Conservation (phyloP, 805 yeast species). For the Schwanniomyces occidentalis region DNA sequence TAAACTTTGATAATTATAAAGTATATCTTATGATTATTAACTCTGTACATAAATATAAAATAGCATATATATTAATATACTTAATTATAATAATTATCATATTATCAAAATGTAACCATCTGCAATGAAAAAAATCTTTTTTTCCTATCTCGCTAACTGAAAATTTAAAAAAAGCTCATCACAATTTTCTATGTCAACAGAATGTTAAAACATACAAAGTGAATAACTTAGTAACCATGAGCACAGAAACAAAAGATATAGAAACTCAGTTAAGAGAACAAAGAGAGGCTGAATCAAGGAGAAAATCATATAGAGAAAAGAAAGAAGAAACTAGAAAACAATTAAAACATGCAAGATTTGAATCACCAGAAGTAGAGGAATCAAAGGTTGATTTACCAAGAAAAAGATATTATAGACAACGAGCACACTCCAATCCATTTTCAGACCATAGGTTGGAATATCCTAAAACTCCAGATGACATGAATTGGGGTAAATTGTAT, state of each 20-base stretch:
- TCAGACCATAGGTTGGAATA: slow-evolving; percentile 92
- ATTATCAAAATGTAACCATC: no score
- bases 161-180: no score
- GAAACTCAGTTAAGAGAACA: slow-evolving; percentile 19
- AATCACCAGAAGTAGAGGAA: slow-evolving; percentile 23
- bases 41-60: no score
- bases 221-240: background rate
- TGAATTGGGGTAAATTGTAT: slow-evolving; percentile 84
- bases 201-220: no score
- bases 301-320: slow-evolving; percentile 51
- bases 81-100: no score
- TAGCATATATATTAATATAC: no score
- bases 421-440: slow-evolving; percentile 98
- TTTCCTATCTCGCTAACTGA: no score
- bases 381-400: slow-evolving; percentile 61
- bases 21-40: no score
- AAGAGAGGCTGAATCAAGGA: slow-evolving; percentile 36
- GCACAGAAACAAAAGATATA: slow-evolving; percentile 12
- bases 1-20: no score
- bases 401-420: slow-evolving; percentile 87
- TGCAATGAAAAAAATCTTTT: no score
- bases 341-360: slow-evolving; percentile 48
- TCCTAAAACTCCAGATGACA: slow-evolving; percentile 73
- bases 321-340: slow-evolving; percentile 46
- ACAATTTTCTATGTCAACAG: no score